These are phyloP conservation scores for Porcisia hertigi DNA, from an alignment of 208 protist species.

Conservation along the genomic window DNA sequence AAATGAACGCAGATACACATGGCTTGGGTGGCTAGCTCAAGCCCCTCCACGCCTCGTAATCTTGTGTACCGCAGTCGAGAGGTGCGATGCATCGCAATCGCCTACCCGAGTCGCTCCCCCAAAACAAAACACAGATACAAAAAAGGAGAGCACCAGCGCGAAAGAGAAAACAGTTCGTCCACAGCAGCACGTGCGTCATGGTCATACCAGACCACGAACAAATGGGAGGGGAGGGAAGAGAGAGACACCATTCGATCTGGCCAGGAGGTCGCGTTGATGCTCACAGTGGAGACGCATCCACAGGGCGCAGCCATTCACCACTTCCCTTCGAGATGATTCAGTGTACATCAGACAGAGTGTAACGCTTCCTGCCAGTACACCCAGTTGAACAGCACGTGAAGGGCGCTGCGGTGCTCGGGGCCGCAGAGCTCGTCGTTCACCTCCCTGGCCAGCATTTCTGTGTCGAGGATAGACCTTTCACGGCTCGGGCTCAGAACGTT, in stretches of 20 bases:
- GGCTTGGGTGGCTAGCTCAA: constrained; percentile 2
- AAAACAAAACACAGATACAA: neutral
- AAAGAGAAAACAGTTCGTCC: neutral
- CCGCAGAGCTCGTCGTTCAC: constrained; percentile 72
- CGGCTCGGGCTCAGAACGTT: constrained; percentile 26
- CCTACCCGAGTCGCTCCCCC: too few species aligned
- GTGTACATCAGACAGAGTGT: neutral
- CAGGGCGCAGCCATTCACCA: too few species aligned
- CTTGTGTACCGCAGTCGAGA: neutral
- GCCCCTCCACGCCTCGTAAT: neutral
- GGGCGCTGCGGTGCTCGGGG: constrained; percentile 37
- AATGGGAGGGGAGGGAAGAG: too few species aligned
- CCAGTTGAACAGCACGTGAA: constrained; percentile 74
- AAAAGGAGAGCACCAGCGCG: neutral
- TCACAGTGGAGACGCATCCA: too few species aligned
- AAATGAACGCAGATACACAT: neutral
- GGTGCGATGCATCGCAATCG: too few species aligned
- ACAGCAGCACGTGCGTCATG: neutral
- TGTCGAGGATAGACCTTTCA: constrained; percentile 11
- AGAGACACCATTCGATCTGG: too few species aligned
- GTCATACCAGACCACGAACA: neutral
- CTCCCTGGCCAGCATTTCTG: constrained; percentile 43
- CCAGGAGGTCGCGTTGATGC: too few species aligned
- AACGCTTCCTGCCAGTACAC: constrained; percentile 51
- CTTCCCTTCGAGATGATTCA: neutral